Base-by-base conservation (phyloP, 2,329 filamentous ascomycete genomes). In the Penicillium capsulatum region DNA sequence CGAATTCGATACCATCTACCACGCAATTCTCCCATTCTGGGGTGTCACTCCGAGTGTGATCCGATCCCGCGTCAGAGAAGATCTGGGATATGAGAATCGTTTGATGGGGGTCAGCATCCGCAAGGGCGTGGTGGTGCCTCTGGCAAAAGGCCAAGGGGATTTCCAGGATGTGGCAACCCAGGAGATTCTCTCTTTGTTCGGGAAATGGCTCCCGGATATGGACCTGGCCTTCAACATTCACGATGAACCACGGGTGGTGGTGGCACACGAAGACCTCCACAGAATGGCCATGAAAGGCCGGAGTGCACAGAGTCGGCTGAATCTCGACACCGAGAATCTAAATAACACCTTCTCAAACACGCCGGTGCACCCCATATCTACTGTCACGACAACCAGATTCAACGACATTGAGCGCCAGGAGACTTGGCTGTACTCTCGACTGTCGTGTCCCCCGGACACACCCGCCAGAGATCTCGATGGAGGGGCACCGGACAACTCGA, bases 221-320 rank as follows among this genome's bases (percentile, higher is more conserved):
- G 86, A 94, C 60, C 69, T 94, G n/a, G 84, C 81, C 10, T 94
- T 94, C 71, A 94, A 94, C 64, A 74, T 86, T 36, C 85, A 92
- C 61, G 88, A 94, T 58, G 88, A 94, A 65, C 84, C 87, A 11
- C 76, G 88, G 26, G 85, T 94, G 1, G 74, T 90, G 1, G 76
- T 94, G 2, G 83, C 84, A 2, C 76, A 86, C 53, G 84, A 89
- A 46, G 83, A 89, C 57, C 70, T 94, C 44, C 67, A 73, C 2
- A 72, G 79, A 16, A 70, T 91, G 48, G 74, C 92, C 3, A 61
- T 66, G 11, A 74, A 29, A 27, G 40, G 38, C 15, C 15, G 19
- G 9, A 31, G 32, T 26, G 36, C 41, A 4, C 44, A 49, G 8
- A 31, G 32, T 34, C 47, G 33, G 9, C n/a, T 47, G 27, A 15